Conservation (phyloP, 345 rosid genomes). For the Fremontodendron californicum region DNA sequence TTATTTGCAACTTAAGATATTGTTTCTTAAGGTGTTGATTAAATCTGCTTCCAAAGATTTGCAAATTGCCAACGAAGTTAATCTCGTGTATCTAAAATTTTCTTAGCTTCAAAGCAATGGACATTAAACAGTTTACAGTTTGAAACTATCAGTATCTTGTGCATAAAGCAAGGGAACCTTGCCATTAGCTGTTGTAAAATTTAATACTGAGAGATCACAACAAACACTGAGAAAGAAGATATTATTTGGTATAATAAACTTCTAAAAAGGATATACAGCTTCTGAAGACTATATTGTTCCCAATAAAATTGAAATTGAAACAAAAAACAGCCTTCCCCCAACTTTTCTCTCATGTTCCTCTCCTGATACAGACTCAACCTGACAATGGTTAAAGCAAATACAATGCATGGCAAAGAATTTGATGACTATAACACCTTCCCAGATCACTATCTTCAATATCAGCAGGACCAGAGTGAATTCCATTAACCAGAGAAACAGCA, state of each 20-base stretch:
- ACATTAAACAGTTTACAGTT: not conserved
- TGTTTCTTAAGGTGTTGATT: not conserved
- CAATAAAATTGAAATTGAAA: not conserved
- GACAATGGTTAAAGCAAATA: not conserved
- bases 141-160: not conserved
- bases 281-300: not conserved
- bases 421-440: constrained; percentile 7
- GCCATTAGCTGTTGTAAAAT: not conserved
- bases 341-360: not conserved
- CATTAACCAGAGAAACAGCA: not conserved
- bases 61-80: not conserved
- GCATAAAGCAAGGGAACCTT: not conserved
- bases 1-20: not conserved
- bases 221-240: not conserved
- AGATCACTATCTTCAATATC: constrained; percentile 9
- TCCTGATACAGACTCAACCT: not conserved
- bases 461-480: constrained; percentile 8
- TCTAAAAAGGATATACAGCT: constrained; percentile 1
- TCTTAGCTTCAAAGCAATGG: not conserved
- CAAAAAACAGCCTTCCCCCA: not conserved
- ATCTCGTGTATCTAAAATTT: not conserved
- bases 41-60: not conserved
- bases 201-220: not conserved
- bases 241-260: not conserved
- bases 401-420: not conserved